These are phyloP conservation scores for Trichoderma atroviride DNA, from an alignment of 2,329 filamentous ascomycete genomes.

Conservation along the genomic window DNA sequence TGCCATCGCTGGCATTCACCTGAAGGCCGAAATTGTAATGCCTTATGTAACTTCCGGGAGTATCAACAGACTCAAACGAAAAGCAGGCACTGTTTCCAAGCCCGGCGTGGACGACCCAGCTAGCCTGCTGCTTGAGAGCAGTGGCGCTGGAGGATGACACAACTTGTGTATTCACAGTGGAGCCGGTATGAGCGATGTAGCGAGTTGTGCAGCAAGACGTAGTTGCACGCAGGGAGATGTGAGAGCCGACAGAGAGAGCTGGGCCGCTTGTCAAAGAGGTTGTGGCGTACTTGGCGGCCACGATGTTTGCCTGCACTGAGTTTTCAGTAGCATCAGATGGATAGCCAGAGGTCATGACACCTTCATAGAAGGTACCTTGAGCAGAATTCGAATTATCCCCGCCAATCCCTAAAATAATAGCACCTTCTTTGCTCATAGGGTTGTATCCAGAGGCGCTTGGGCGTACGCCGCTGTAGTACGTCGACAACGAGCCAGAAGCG, in stretches of 20 bases:
- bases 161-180: conserved; percentile 16
- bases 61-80: conserved; percentile 12
- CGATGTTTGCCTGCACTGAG: conserved; percentile 14
- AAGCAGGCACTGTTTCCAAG: conserved; percentile 16
- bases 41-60: conserved; percentile 6
- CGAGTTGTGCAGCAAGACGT: conserved; percentile 15
- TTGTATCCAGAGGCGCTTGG: conserved; percentile 1
- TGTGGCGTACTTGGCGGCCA: conserved; percentile 12
- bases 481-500: conserved; percentile 2
- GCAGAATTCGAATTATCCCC: conserved; percentile 4
- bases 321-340: conserved; percentile 12
- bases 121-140: conserved; percentile 17
- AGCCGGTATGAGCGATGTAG: conserved; percentile 14
- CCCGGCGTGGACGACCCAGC: conserved; percentile 11
- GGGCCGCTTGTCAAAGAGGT: conserved; percentile 3
- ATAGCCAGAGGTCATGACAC: conserved; percentile 14
- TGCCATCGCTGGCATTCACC: conserved; percentile 6
- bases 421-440: conserved; percentile 17
- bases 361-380: conserved; percentile 18
- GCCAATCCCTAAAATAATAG: conserved; percentile 11
- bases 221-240: neutral
- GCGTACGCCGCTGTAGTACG: conserved; percentile 10
- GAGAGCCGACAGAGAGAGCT: neutral
- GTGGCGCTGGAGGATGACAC: conserved; percentile 17
- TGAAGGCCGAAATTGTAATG: neutral